Evolutionary conservation across 257 asterid species (phyloP), one percentile per base, ranked within the genome.

Genomic region (Jaltomata sinuosa): DNA sequence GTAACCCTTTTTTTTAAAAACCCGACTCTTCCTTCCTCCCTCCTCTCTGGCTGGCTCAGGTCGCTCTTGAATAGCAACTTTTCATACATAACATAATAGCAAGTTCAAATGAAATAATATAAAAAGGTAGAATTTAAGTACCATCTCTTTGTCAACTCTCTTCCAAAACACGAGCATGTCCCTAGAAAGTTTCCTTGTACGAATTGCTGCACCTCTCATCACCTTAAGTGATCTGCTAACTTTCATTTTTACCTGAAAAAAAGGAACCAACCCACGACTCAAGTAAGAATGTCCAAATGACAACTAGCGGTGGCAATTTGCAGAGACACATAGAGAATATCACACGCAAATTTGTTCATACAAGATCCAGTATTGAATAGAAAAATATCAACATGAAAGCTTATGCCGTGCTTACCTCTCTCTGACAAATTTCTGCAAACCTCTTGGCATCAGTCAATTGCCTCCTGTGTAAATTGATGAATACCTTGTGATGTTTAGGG

Each of bases 91-190:
- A 27, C 29, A 9, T 77, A 27, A 77, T 77, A 49, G 82, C 81
- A 77, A 29, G 81, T 45, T 47, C 27, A 27, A 16, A 77, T 49
- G 61, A 77, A 77, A 77, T 49, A 77, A 77, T 49, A 50, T 77
- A 77, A 76, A 53, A 82, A 68, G 19, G 55, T 29, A 84, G 45
- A 81, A 87, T 77, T 84, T 38, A 62, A 49, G 34, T 94, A 97
- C 98, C 99, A 95, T 97, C 97, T 97, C 98, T 89, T 95, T 95
- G 88, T 97, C 99, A 62, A 95, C 98, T 94, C 97, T 95, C 92
- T 97, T 97, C 99, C 99, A 97, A 85, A 91, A 91, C 34, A 94
- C 95, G 47, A 97, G 89, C 99, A 97, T 95, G 88, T 95, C 98
- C 81, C 97, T 93, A 9, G 98, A 96, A 91, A 97, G 86, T 91